phyloP scores from a whole-genome alignment of 805 yeast species.

The Yarrowia hollandica region DNA sequence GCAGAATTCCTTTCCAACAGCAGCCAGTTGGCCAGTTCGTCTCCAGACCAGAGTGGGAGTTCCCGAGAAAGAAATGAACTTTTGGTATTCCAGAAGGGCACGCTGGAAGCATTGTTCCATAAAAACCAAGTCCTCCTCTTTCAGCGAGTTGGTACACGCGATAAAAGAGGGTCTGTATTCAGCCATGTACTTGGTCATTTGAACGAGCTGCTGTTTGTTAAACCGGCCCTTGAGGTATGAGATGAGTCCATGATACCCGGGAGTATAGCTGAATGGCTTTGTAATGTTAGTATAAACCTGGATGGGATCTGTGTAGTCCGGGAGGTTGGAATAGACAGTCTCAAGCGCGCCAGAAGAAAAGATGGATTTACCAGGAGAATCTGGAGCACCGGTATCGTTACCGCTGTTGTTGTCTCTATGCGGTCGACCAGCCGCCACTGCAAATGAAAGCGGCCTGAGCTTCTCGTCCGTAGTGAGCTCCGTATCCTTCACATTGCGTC shows the following conservation, averaged over 20 bases:
- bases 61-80: constrained; percentile 78
- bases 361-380: constrained; percentile 10
- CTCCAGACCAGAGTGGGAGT: constrained; percentile 97
- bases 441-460: neutral
- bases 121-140: constrained; percentile 87
- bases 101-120: constrained; percentile 97
- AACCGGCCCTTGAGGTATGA: constrained; percentile 72
- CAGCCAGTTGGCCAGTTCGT: constrained; percentile 91
- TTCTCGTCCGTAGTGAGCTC: constrained; percentile 14
- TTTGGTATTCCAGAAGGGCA: constrained; percentile 83
- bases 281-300: constrained; percentile 65
- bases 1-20: constrained; percentile 92
- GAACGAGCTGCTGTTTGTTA: constrained; percentile 64
- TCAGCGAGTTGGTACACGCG: constrained; percentile 83
- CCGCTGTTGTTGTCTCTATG: neutral
- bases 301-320: constrained; percentile 25
- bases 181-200: constrained; percentile 86
- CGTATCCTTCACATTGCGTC: neutral
- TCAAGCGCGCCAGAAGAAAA: constrained; percentile 13
- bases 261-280: constrained; percentile 83
- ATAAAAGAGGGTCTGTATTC: constrained; percentile 89
- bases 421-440: constrained; percentile 6
- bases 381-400: constrained; percentile 27
- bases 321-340: constrained; percentile 16
- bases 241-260: constrained; percentile 82